phyloP scores from a whole-genome alignment of 768 basidiomycete species.

The Cubamyces lactineus region DNA sequence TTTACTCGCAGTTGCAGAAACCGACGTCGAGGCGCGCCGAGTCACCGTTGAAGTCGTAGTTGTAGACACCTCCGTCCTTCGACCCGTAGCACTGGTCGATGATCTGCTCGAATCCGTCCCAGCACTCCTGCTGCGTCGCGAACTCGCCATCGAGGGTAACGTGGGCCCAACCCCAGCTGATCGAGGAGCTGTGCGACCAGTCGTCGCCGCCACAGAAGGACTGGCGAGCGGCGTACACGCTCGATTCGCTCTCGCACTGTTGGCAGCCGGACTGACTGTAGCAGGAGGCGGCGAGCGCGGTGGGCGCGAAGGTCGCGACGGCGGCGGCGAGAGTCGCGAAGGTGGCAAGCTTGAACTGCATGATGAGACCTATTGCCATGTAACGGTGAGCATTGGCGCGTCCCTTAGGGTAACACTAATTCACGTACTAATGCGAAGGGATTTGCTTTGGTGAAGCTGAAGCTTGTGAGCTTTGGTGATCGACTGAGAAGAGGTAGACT shows the following conservation, averaged over 20 bases:
- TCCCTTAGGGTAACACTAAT: too few species aligned
- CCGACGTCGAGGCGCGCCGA: neutral
- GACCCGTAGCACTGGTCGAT: neutral
- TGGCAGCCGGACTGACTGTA: neutral
- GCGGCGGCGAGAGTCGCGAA: neutral
- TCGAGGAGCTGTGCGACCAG: neutral
- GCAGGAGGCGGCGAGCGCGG: slow-evolving; percentile 2
- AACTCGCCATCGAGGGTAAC: neutral
- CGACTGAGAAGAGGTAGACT: too few species aligned
- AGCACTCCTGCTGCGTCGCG: slow-evolving; percentile 1
- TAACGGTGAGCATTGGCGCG: too few species aligned
- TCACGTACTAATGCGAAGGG: too few species aligned
- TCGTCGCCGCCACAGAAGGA: neutral
- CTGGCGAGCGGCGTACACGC: neutral
- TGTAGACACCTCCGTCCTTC: neutral
- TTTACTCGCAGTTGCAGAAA: neutral
- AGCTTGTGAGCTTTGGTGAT: too few species aligned
- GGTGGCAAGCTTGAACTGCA: neutral
- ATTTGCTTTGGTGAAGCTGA: too few species aligned
- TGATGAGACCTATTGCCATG: neutral
- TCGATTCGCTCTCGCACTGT: neutral
- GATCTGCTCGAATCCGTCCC: slow-evolving; percentile 2
- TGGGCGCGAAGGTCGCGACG: neutral
- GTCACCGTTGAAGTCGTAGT: neutral
- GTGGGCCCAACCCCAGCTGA: neutral